These are phyloP conservation scores for Primulina huaijiensis DNA, from an alignment of 257 asterid species.

Conservation along the genomic window DNA sequence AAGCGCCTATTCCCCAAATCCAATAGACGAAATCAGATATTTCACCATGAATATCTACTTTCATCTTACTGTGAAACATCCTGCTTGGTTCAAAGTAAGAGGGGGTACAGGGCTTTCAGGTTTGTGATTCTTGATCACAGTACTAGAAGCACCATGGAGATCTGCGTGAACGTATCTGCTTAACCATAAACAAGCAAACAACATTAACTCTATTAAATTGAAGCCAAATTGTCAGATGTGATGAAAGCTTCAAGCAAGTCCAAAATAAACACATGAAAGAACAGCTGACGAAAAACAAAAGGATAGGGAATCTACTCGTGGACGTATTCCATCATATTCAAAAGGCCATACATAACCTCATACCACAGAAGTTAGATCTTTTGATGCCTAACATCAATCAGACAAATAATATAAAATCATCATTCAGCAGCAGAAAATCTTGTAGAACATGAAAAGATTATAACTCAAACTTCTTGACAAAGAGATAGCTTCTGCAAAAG, in stretches of 20 bases:
- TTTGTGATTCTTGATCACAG: slow-evolving; percentile 95
- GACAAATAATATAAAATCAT: background rate
- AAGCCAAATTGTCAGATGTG: slow-evolving; percentile 1
- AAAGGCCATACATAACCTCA: background rate
- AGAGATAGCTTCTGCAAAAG: slow-evolving; percentile 3
- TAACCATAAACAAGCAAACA: slow-evolving; percentile 31
- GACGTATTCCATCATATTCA: slow-evolving; percentile 21
- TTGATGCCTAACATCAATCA: slow-evolving; percentile 1
- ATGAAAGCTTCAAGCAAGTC: slow-evolving; percentile 14
- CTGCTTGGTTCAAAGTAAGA: slow-evolving; percentile 93
- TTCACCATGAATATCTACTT: background rate
- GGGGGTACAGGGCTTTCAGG: slow-evolving; percentile 88
- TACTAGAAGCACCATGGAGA: slow-evolving; percentile 98
- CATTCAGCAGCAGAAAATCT: slow-evolving; percentile 7
- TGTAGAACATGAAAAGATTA: slow-evolving; percentile 2
- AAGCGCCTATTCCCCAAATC: background rate
- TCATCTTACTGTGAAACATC: slow-evolving; percentile 86
- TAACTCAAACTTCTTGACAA: slow-evolving; percentile 11
- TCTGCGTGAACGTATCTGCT: slow-evolving; percentile 95
- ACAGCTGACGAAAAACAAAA: slow-evolving; percentile 1
- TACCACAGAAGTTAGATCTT: background rate
- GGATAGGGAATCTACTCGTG: slow-evolving; percentile 2
- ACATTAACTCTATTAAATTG: background rate
- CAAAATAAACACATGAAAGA: slow-evolving; percentile 8
- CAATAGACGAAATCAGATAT: slow-evolving; percentile 15